Base-by-base conservation (phyloP, 176 grass and related monocot genomes). In the Paspalum vaginatum region DNA sequence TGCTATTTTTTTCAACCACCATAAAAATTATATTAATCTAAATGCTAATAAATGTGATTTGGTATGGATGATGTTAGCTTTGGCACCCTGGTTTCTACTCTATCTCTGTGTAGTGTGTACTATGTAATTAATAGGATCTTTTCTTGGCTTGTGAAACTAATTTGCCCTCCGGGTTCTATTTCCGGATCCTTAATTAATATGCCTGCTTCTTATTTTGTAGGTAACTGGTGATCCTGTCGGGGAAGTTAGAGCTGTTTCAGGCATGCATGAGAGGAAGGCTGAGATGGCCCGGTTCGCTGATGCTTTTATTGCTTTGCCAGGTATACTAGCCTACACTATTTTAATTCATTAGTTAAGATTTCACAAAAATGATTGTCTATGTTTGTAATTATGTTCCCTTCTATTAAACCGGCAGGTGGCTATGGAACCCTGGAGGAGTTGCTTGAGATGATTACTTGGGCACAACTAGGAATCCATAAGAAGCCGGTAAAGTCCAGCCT, bases 351-450 rank as follows among this genome's bases (percentile, higher is more conserved):
- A 52, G 7, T 7, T 21, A 32, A 75, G 22, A 59, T 42, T 17
- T 43, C 47, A 65, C n/a, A 57, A 17, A 17, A 37, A 32, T 11
- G 21, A 37, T 54, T 61, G 0, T 32, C 32, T 32, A 9, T 13
- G 14, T 65, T 25, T 65, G 0, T 41, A 8, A 37, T 37, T 48
- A 17, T 20, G 55, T 12, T 10, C 15, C 22, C 0, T 57, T 41
- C 3, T 0, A 5, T 14, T 37, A 11, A 70, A 65, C 51, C 62
- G 2, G 2, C 65, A 98, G 95, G 95, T 83, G 95, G 95, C 38
- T 98, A 98, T 64, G 92, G 92, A 78, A 98, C 95, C 4, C 77
- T 98, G 26, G 95, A 98, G 88, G 95, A 98, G 69, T 85, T 98
- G 60, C 90, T 98, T 58, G 92, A 95, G 80, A 81, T 93, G 49